Base-by-base conservation (phyloP, 192 early-diverging fungal species). In the Backusella mclennaniae region DNA sequence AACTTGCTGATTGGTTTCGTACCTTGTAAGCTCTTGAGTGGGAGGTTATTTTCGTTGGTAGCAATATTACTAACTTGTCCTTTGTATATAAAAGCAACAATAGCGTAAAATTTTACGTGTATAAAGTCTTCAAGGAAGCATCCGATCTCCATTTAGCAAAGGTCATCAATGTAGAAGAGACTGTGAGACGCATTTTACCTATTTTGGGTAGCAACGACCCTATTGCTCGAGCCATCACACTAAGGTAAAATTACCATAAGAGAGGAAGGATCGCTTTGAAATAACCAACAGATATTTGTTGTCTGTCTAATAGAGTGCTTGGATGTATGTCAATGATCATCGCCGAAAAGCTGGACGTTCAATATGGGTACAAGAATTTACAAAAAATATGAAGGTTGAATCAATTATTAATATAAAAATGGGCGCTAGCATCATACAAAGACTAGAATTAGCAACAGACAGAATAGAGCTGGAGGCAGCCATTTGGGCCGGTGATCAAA, bases 1-100 rank as follows among this genome's bases (percentile, higher is more conserved):
- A 87, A 63, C 68, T 87, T 15, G 83, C 84, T 12, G 86, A 87
- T 44, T 87, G 84, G 77, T 87, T 84, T 67, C 67, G 81, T 4
- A 73, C 76, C 44, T 82, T 79, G 86, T 85, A 84, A 38, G 23
- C 2, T 33, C 33, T 33, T 33, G 33, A 31, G 31, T 31, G 31
- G 31, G 31, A 33, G 33, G 33, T 33, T 33, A 3, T 33, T 52
- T 33, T 17, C 1, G 0, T n/a, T 19, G 6, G 38, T 35, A 44
- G 23, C 17, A 26, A 21, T 49, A 6, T 21, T 49, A 6, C 19
- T 49, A n/a, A 49, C 42, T 1, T 8, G 11, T 3, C 11, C 19
- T 79, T 23, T 67, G 14, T 67, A 35, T 67, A 4, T 7, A 31
- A 4, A 68, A 87, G 86, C 36, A 85, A 84, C 26, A 87, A 87